Conservation (phyloP, 2,329 filamentous ascomycete genomes). For the Sarocladium kiliense region DNA sequence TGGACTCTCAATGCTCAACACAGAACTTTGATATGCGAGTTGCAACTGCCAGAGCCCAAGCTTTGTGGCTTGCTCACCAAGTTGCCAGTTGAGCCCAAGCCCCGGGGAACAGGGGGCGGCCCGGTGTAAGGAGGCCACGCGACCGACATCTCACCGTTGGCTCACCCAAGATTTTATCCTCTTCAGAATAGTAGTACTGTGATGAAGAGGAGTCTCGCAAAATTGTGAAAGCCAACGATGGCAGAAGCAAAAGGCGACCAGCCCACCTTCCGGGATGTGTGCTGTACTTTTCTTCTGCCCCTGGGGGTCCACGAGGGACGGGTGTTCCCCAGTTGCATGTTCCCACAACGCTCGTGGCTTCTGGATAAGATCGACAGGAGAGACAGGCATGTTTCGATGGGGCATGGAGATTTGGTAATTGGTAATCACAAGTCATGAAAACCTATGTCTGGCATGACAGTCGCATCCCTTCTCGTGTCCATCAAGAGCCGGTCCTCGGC, state of each 20-base stretch:
- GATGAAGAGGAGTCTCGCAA: not conserved
- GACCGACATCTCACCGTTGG: not conserved
- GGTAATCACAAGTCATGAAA: not conserved
- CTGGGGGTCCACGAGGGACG: not conserved
- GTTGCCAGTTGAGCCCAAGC: not conserved
- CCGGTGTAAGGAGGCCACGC: not conserved
- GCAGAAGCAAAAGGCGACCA: not conserved
- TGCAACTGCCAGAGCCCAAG: not conserved
- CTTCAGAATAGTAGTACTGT: not conserved
- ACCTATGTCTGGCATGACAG: no score
- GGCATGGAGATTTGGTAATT: not conserved
- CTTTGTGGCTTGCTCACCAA: not conserved
- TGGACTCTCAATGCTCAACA: not conserved
- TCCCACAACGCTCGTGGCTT: not conserved
- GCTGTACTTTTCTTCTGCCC: not conserved
- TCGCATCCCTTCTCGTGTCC: no score
- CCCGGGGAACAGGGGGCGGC: not conserved
- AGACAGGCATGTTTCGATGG: not conserved
- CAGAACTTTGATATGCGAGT: not conserved
- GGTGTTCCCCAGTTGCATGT: not conserved
- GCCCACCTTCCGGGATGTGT: not conserved
- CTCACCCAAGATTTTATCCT: not conserved
- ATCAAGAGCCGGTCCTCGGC: no score
- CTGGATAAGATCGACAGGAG: constrained; percentile 7
- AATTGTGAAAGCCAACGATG: not conserved